Evolutionary conservation across 257 asterid species (phyloP), one percentile per base, ranked within the genome.

Genomic region (Penstemon eatonii): DNA sequence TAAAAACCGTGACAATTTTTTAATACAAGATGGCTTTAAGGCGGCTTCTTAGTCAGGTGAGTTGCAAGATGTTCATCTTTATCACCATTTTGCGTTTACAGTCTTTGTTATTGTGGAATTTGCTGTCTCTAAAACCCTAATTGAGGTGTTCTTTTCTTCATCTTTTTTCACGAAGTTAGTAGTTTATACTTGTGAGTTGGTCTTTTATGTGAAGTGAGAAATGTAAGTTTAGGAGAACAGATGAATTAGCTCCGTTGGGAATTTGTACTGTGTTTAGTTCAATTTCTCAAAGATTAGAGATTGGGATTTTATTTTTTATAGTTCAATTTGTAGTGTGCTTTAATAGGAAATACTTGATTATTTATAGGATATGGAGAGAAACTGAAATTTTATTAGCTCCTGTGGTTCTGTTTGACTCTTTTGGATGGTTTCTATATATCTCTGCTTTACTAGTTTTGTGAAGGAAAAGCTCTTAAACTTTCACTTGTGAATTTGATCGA

Each of bases 31-130:
- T 89, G 96, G 85, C 86, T 74, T 60, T 87, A 64, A 71, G 84
- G 80, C 89, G 85, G 69, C 90, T 87, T 71, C 81, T 85, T 78
- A 70, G 61, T 51, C 87, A 83, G 95, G 96, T 85, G 18, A 53
- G 69, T 77, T 70, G 75, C 62, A 45, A 25, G 51, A 72, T 55
- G 45, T 74, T 64, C 57, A 49, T 67, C 7, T 19, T 10, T 56
- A 36, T 65, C 25, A 10, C 12, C 25, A 46, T 67, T 66, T 62
- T 58, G 12, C 13, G 45, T 53, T 58, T 75, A 25, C 33, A 1
- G 33, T 25, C 33, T 25, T 25, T 2, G 33, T 38, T 49, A 4
- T 43, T 15, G n/a, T 51, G 13, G 25, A 45, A 42, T 50, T 56
- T 40, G 6, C 10, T 33, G 13, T 10, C 53, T 44, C 19, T 47